Conservation (phyloP, 257 asterid genomes). For the Solanum gandarillasii region DNA sequence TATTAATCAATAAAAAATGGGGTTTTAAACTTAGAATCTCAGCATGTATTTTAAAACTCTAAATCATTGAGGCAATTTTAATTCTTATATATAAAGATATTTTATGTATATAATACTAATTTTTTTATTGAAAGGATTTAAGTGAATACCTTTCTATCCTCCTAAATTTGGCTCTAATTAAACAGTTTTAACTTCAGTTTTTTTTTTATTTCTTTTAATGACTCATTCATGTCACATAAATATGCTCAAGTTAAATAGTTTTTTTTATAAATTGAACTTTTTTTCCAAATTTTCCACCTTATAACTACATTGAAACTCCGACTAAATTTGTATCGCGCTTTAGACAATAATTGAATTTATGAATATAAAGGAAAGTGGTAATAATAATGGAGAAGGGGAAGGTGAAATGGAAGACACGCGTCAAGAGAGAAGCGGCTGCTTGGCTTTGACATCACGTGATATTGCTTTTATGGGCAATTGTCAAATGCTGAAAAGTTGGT, state of each 20-base stretch:
- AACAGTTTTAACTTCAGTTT: too few relatives aligned
- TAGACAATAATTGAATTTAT: not conserved
- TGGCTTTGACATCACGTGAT: slow-evolving; percentile 9
- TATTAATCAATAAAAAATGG: too few relatives aligned
- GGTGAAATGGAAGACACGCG: slow-evolving; percentile 8
- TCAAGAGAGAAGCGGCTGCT: not conserved
- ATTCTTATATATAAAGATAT: too few relatives aligned
- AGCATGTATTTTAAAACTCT: not conserved
- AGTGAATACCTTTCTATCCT: not conserved
- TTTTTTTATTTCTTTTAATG: too few relatives aligned
- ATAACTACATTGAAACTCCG: fast-evolving
- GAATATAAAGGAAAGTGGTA: not conserved
- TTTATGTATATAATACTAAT: too few relatives aligned
- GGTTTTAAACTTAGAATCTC: not conserved
- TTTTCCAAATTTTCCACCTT: too few relatives aligned
- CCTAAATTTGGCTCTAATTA: not conserved
- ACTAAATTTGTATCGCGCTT: fast-evolving
- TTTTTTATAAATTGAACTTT: too few relatives aligned
- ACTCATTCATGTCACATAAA: not conserved
- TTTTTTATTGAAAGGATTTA: too few relatives aligned
- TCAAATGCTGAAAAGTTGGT: not conserved
- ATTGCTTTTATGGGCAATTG: not conserved
- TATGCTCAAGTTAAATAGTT: not conserved
- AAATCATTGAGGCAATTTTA: too few relatives aligned
- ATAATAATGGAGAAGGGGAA: not conserved